Percentiles rank a stretch among this genome's conserved stretches.
Evolutionary conservation across 352 stramenopile genomes (phyloP).

Genomic region (Globisporangium irregulare): DNA sequence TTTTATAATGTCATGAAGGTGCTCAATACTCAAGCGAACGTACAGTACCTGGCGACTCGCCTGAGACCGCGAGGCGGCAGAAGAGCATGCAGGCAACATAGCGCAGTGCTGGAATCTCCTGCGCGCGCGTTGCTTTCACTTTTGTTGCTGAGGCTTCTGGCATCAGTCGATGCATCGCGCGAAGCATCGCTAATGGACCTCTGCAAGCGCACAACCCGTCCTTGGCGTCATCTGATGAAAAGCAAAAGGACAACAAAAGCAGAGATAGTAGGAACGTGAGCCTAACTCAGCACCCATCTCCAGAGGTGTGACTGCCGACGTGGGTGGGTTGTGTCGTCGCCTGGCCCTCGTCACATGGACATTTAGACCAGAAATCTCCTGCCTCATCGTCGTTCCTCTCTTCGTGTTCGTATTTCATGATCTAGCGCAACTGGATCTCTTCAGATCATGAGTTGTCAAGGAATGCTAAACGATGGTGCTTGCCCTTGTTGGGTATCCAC

Average conservation of each 20-base stretch:
- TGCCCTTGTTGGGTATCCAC: background rate
- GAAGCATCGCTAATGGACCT: constrained; percentile 5
- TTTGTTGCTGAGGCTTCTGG: constrained; percentile 5
- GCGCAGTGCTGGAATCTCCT: constrained; percentile 23
- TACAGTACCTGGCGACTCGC: constrained; percentile 20
- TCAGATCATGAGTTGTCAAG: background rate
- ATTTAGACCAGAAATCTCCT: background rate
- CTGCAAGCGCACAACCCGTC: constrained; percentile 31
- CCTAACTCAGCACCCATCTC: background rate
- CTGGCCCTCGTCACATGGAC: background rate
- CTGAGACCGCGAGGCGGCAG: constrained; percentile 32
- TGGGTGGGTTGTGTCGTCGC: background rate
- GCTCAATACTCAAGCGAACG: background rate
- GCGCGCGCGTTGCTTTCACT: background rate
- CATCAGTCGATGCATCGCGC: background rate
- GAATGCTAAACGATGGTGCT: no score
- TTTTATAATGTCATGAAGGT: background rate
- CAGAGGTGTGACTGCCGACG: background rate
- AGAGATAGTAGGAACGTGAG: background rate
- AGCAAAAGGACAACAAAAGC: background rate
- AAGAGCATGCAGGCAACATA: constrained; percentile 57
- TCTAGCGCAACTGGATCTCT: background rate
- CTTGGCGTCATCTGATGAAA: constrained; percentile 35
- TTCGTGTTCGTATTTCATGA: background rate
- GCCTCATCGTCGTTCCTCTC: background rate